These are phyloP conservation scores for Actinomortierella wolfii DNA, from an alignment of 371 early-diverging fungal genomes.

Conservation along the genomic window DNA sequence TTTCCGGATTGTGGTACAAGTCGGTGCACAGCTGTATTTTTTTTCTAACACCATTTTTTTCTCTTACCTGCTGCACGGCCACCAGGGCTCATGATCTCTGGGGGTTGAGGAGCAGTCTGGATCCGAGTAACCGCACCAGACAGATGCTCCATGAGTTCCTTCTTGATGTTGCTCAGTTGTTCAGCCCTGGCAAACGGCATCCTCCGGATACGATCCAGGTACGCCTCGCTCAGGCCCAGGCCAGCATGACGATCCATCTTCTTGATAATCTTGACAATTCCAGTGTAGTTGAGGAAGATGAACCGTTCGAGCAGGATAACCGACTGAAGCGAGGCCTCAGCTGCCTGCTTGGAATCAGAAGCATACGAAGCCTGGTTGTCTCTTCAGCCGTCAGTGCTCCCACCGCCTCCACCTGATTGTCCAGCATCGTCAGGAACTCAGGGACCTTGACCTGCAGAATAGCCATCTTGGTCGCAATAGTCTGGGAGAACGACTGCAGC, in stretches of 20 bases:
- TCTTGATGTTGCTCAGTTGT: constrained; percentile 63
- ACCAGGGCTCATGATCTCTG: too few species aligned
- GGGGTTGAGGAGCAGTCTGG: constrained; percentile 36
- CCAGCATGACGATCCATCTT: constrained; percentile 76
- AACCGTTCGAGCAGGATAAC: constrained; percentile 61
- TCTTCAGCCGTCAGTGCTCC: constrained; percentile 45
- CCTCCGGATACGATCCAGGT: constrained; percentile 69
- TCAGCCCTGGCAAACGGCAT: constrained; percentile 67
- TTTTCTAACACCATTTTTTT: too few species aligned
- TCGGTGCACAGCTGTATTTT: too few species aligned
- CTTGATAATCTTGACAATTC: constrained; percentile 68
- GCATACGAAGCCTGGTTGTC: constrained; percentile 46
- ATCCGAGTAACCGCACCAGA: constrained; percentile 23
- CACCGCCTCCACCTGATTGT: constrained; percentile 61
- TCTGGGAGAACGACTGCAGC: constrained; percentile 29
- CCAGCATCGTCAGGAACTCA: constrained; percentile 65
- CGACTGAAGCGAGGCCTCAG: constrained; percentile 47
- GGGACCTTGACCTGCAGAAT: constrained; percentile 45
- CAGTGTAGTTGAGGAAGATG: constrained; percentile 68
- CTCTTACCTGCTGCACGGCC: too few species aligned
- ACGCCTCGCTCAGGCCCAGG: constrained; percentile 71
- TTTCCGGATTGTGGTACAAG: too few species aligned
- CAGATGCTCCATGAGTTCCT: constrained; percentile 60
- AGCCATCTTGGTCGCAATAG: constrained; percentile 35
- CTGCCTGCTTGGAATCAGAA: constrained; percentile 18